Base-by-base conservation (phyloP, 164 flowering plant genomes). In the Chloranthus sessilifolius region DNA sequence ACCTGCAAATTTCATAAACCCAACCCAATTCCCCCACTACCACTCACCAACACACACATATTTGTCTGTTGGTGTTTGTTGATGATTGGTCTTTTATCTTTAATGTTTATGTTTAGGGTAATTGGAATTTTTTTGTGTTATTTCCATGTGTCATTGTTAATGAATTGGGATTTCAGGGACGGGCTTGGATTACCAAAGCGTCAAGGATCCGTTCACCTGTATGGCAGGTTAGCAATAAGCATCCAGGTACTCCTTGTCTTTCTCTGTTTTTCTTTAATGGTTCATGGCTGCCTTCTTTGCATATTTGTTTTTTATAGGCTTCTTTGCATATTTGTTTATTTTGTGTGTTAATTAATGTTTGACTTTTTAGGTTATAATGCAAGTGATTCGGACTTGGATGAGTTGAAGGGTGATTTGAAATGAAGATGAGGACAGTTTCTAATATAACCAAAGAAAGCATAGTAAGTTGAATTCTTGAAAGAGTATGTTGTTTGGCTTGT, bases 311-410 rank as follows among this genome's bases (percentile, higher is more conserved):
- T 17, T 52, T 56, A n/a, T n/a, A n/a, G 20, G 50, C 17, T 44
- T 49, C 9, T n/a, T 16, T 16, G 25, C 19, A 15, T 10, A 5
- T 11, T 8, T 4, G 9, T 37, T 21, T 7, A 48, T 34, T 33
- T 59, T 50, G 24, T 9, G 33, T 29, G 45, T 8, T 19, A 17
- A 16, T n/a, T n/a, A n/a, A 26, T 56, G 44, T 52, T 40, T n/a
- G n/a, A n/a, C n/a, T n/a, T n/a, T n/a, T n/a, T 48, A 82, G 90
- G 90, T 47, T 82, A 82, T 53, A 80, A 80, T 70, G 86, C 83
- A 4, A 82, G 90, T 58, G 87, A 80, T 59, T 80, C 87, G 15
- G 90, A 83, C 63, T 78, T 87, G 12, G 90, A 80, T 71, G 82
- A 80, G 41, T 4, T 58, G 61, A 59, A 63, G 59, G 69, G 50